Percentiles rank a stretch among this genome's conserved stretches.
These are phyloP conservation scores for Glycine tomentella DNA, from an alignment of 306 rosid species.

Conservation along the genomic window DNA sequence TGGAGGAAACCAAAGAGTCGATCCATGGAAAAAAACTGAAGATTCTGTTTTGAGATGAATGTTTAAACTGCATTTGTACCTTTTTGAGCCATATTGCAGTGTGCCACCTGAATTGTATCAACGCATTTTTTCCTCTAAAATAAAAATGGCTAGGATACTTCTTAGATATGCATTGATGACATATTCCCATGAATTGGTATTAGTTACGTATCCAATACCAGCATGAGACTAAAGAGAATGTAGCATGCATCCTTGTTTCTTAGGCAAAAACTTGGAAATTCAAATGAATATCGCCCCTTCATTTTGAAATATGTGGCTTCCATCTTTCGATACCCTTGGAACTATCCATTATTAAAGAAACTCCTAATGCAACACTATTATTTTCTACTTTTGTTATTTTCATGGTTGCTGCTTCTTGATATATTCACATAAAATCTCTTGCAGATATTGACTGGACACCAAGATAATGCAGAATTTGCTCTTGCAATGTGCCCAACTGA, in stretches of 20 bases:
- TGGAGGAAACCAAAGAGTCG: neutral
- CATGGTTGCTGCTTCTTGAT: conserved; percentile 20
- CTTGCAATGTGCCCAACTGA: conserved; percentile 99
- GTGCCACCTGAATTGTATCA: neutral
- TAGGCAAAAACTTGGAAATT: conserved; percentile 16
- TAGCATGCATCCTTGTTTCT: neutral
- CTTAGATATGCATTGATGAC: neutral
- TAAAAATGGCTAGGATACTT: neutral
- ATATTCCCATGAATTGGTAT: neutral
- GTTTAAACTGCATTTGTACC: neutral
- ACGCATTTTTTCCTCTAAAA: neutral
- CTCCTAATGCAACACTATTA: too few relatives aligned
- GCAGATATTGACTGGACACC: conserved; percentile 97
- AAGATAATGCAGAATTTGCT: conserved; percentile 99
- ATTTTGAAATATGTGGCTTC: conserved; percentile 14
- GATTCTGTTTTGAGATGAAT: neutral
- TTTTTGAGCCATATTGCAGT: neutral
- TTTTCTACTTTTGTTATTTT: conserved; percentile 7
- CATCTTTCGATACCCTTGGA: too few relatives aligned
- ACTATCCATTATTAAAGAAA: too few relatives aligned
- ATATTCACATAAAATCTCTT: conserved; percentile 25
- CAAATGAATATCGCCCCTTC: neutral
- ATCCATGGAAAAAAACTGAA: neutral
- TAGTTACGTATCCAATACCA: neutral
- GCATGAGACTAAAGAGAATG: neutral